Base-by-base conservation (phyloP, 345 rosid species). In the Lepidium sativum region DNA sequence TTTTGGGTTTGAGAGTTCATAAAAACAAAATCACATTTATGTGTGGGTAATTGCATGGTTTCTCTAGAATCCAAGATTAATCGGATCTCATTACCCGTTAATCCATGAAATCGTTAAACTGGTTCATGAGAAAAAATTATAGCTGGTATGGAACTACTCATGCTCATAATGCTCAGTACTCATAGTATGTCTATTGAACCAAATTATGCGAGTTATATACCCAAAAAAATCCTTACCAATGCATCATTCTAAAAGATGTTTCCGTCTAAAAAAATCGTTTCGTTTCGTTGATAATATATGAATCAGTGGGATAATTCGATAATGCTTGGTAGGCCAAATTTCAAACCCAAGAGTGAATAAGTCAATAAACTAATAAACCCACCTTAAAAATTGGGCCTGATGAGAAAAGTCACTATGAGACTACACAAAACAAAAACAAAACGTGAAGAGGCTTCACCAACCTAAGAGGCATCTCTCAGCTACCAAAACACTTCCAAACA, bases 381-480 rank as follows among this genome's bases (percentile, higher is more conserved):
- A 33, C 25, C 2, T 5, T 33, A 54, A 18, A 9, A 12, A 9
- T 54, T 62, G 57, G 75, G 69, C 69, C 69, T 45, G 3, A 13
- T 54, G n/a, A 14, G 68, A 43, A 43, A 17, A 25, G 11, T 44
- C 23, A 44, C 11, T 23, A 4, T 44, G 35, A 54, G 69, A 32
- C 74, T 61, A 53, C 17, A 11, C 7, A 31, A 20, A 68, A 44
- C n/a, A n/a, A n/a, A n/a, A n/a, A n/a, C 17, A 37, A 49, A 70
- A 70, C 68, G 68, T 70, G 74, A 62, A 53, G 15, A 20, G 6
- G 7, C n/a, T 38, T 63, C 75, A 70, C 75, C 75, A 70, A 70
- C 75, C 63, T 38, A 33, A 43, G 13, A 43, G 23, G 29, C 31
- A 10, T 49, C 59, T 51, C 67, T 69, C 69, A 55, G 58, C 69